phyloP scores from a whole-genome alignment of 148 eudicot species.

The Talinum fruticosum region DNA sequence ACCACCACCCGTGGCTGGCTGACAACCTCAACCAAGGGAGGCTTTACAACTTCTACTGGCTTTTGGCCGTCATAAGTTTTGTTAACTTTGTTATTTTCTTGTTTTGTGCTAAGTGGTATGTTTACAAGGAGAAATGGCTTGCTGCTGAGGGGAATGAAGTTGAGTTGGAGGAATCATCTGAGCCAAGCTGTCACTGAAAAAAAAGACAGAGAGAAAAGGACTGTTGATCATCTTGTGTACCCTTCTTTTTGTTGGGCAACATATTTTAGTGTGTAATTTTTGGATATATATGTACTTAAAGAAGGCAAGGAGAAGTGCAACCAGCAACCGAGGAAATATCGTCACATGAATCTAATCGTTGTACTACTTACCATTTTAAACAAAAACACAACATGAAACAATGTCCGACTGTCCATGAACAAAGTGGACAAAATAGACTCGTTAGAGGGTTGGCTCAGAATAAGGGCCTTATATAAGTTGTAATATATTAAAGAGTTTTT shows the following conservation, averaged over 20 bases:
- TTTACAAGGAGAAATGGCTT: conserved; percentile 36
- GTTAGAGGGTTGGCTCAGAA: conserved; percentile 5
- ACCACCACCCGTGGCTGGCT: conserved; percentile 48
- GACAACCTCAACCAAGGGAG: conserved; percentile 51
- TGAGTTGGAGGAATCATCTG: conserved; percentile 29
- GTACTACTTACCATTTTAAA: too few species aligned
- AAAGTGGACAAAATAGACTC: background rate
- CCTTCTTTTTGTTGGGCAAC: background rate
- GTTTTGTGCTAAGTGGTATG: conserved; percentile 48
- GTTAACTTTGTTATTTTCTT: conserved; percentile 40
- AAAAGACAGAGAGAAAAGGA: background rate
- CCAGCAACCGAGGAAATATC: background rate
- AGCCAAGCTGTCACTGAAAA: conserved; percentile 15
- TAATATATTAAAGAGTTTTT: background rate
- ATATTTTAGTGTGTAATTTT: background rate
- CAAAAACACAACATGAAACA: conserved; percentile 10
- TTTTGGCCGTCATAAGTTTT: conserved; percentile 38
- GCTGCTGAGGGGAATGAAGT: conserved; percentile 30
- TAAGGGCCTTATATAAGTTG: conserved; percentile 11
- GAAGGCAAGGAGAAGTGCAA: background rate
- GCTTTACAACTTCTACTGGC: conserved; percentile 47
- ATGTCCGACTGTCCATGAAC: conserved; percentile 8
- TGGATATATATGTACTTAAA: background rate
- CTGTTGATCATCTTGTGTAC: conserved; percentile 14
- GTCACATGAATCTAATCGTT: too few species aligned